Evolutionary conservation across 1,139 yeast genomes (phyloP), one percentile per base, ranked within the genome.

Genomic region (Saccharomyces hybrid): DNA sequence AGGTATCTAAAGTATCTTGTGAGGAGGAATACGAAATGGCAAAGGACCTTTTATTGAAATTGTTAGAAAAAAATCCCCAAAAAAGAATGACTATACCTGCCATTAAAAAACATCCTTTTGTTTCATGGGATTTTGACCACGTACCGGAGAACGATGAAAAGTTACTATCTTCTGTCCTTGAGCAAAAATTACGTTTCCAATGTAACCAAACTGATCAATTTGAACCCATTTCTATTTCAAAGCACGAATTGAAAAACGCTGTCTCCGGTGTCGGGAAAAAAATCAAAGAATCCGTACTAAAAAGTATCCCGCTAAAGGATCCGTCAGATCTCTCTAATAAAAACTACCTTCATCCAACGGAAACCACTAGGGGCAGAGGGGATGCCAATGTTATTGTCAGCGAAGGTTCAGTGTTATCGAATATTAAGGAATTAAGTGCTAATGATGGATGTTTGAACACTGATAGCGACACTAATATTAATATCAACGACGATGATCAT

Each of bases 51-150:
- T 69, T 95, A 38, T 56, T 68, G 2, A 79, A 79, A 62, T 67
- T 95, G 63, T 75, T 95, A 49, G 82, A 80, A 52, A 93, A 90
- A 65, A 80, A 89, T 65, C 90, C 96, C 1, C 65, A 71, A 2
- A 73, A 78, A 47, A 79, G 99, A 65, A 80, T 87, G 34, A 84
- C 83, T 27, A 83, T 93, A 38, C 71, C 75, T 16, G 89, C 86
- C 28, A 86, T 91, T 58, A 93, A 91, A 69, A 72, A 72, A 8
- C 97, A 93, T 70, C 88, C 91, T 0, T 90, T 95, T 55, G 57
- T 65, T 4, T 62, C 66, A 34, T 68, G 72, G 72, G 72, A 68
- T 59, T 68, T 66, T 52, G 60, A 66, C 30, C 65, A 66, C 53
- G 34, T 60, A 11, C 47, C 57, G 3, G 56, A 52, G 16, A 49